phyloP scores from a whole-genome alignment of 2,329 filamentous ascomycete species.

The Colletotrichum neosansevieriae region DNA sequence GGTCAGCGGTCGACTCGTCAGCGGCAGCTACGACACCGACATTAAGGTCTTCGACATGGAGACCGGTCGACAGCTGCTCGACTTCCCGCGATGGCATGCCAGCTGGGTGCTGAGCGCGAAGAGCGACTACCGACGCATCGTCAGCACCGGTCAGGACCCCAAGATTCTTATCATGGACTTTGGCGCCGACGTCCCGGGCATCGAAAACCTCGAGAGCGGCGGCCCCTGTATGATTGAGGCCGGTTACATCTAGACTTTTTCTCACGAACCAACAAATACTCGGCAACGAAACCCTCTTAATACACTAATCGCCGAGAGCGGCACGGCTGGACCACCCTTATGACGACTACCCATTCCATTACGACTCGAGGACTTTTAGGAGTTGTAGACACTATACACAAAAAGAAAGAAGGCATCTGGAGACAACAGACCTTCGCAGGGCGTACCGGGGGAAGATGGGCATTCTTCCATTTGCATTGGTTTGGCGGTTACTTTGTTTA shows the following conservation, averaged over 20 bases:
- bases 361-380: constrained; percentile 12
- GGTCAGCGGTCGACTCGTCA: constrained; percentile 86
- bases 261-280: constrained; percentile 7
- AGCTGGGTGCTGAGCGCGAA: constrained; percentile 98
- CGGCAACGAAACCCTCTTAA: constrained; percentile 28
- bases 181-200: constrained; percentile 70
- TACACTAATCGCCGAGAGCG: constrained; percentile 36
- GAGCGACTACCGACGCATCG: constrained; percentile 93
- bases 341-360: constrained; percentile 26
- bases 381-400: constrained; percentile 22
- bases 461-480: constrained; percentile 26
- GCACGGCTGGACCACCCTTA: constrained; percentile 38
- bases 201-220: constrained; percentile 68
- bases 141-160: constrained; percentile 94
- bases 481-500: neutral
- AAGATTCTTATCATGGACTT: constrained; percentile 96
- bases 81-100: constrained; percentile 94
- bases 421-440: constrained; percentile 10
- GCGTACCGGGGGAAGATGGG: constrained; percentile 21
- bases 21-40: constrained; percentile 93
- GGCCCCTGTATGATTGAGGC: constrained; percentile 42
- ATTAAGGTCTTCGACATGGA: constrained; percentile 95
- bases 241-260: constrained; percentile 49
- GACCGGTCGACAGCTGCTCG: constrained; percentile 80
- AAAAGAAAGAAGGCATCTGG: constrained; percentile 7